These are phyloP conservation scores for Colletotrichum liriopes DNA, from an alignment of 2,329 filamentous ascomycete genomes.

Conservation along the genomic window DNA sequence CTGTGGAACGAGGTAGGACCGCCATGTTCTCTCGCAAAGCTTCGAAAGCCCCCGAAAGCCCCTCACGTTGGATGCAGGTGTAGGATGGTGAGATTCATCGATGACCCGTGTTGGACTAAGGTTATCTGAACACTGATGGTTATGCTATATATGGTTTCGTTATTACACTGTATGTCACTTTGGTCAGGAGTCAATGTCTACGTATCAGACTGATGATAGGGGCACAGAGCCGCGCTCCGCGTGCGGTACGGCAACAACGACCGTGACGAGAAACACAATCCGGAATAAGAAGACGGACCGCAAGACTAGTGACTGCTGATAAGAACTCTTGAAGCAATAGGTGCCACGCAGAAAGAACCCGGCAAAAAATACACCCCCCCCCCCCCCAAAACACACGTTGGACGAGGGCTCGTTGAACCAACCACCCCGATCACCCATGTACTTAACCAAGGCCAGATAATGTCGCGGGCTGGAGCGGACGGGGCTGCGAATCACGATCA, in stretches of 20 bases:
- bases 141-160: too few species aligned
- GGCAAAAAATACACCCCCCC: too few species aligned
- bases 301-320: too few species aligned
- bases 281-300: too few species aligned
- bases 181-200: too few species aligned
- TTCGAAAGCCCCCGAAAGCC: background rate
- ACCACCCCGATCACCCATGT: slow-evolving; percentile 2
- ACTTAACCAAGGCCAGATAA: background rate
- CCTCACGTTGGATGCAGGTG: background rate
- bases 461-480: background rate
- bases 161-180: too few species aligned
- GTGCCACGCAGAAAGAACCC: background rate
- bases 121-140: too few species aligned
- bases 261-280: too few species aligned
- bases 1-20: background rate
- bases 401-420: background rate
- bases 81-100: background rate
- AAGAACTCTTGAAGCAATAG: background rate
- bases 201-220: too few species aligned
- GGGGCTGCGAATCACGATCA: slow-evolving; percentile 2
- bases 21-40: background rate
- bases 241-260: too few species aligned
- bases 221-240: too few species aligned
- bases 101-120: background rate
- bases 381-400: too few species aligned